A percentile compares a stretch with the other conserved stretches of the same genome.
Conservation (phyloP, 768 basidiomycete genomes). For the Leccinellum albellum region DNA sequence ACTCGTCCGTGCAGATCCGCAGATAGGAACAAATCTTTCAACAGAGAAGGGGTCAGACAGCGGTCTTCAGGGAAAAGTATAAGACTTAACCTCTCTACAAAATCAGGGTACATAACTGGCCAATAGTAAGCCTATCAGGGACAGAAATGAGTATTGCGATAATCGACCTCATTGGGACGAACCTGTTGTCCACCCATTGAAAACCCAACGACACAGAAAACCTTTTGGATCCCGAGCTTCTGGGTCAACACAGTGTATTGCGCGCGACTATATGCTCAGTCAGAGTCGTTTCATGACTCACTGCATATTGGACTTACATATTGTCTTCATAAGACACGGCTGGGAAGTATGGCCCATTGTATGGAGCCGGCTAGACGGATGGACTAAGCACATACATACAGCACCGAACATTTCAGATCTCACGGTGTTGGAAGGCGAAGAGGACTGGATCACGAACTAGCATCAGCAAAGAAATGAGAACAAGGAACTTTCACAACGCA, state of each 20-base stretch:
- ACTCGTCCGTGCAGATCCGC: conserved; percentile 56
- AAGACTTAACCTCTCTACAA: conserved; percentile 41
- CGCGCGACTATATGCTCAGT: conserved; percentile 42
- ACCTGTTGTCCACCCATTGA: conserved; percentile 61
- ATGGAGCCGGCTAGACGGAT: conserved; percentile 42
- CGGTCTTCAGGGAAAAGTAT: background rate
- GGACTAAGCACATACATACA: background rate
- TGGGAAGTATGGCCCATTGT: conserved; percentile 60
- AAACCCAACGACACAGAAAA: conserved; percentile 40
- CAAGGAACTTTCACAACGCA: conserved; percentile 17
- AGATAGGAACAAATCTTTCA: conserved; percentile 40
- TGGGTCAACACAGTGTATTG: conserved; percentile 53
- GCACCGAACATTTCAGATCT: background rate
- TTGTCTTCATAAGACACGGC: conserved; percentile 57
- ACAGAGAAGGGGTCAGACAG: background rate
- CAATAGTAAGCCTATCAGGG: conserved; percentile 48
- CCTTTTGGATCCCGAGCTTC: conserved; percentile 10
- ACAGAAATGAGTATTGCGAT: background rate
- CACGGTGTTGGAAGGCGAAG: conserved; percentile 54
- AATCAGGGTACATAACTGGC: conserved; percentile 54
- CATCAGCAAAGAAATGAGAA: background rate
- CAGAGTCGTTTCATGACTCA: background rate
- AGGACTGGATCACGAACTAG: conserved; percentile 39
- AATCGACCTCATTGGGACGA: background rate
- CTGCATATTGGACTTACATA: conserved; percentile 34